These are phyloP conservation scores for Ehretia macrophylla DNA, from an alignment of 257 asterid species.

Conservation along the genomic window DNA sequence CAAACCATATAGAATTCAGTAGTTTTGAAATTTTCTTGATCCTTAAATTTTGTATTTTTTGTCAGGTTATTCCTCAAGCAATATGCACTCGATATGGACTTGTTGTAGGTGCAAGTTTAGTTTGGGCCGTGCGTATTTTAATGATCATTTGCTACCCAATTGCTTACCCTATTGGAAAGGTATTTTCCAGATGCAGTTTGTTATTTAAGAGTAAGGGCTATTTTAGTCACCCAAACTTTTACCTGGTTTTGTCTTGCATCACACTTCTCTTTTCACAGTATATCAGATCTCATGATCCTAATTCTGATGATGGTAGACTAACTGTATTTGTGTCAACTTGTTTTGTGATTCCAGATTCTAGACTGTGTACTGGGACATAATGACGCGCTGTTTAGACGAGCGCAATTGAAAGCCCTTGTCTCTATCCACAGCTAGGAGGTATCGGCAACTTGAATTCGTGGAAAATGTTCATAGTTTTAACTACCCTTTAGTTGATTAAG, in stretches of 20 bases:
- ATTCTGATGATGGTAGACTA: too few species aligned
- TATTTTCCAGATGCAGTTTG: too few species aligned
- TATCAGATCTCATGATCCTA: too few species aligned
- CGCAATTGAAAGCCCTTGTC: constrained; percentile 96
- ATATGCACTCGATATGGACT: constrained; percentile 98
- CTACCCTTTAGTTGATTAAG: constrained; percentile 2
- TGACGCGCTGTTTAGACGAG: constrained; percentile 94
- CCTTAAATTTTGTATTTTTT: constrained; percentile 10
- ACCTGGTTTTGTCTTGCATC: too few species aligned
- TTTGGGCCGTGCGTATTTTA: constrained; percentile 88
- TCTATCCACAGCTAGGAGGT: constrained; percentile 97
- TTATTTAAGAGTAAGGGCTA: too few species aligned
- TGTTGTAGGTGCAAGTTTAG: constrained; percentile 87
- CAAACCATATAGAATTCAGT: constrained; percentile 1
- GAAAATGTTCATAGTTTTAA: neutral
- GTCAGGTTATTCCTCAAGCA: constrained; percentile 99
- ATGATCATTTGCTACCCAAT: constrained; percentile 83
- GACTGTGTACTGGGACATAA: constrained; percentile 89
- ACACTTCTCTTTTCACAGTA: too few species aligned
- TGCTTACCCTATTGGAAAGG: constrained; percentile 97
- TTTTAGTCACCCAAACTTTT: too few species aligned
- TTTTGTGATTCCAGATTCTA: constrained; percentile 48
- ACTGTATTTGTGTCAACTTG: neutral
- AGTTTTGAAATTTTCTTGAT: constrained; percentile 6
- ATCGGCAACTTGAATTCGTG: constrained; percentile 3